Percentiles rank a stretch among this genome's conserved stretches.
Evolutionary conservation across 108 stramenopile genomes (phyloP).

Genomic region (Nitzschia inconspicua): DNA sequence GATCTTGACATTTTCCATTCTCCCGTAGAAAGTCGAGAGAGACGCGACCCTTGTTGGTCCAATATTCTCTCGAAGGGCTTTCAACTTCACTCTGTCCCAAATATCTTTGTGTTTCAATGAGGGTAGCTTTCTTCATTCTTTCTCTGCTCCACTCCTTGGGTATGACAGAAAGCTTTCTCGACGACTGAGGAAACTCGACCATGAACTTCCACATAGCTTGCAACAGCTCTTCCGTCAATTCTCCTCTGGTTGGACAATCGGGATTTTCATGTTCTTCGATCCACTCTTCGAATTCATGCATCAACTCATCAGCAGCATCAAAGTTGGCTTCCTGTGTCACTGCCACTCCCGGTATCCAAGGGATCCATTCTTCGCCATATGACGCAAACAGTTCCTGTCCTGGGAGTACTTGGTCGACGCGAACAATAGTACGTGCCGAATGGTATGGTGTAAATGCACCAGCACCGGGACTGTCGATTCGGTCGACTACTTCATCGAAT

Average conservation of each 20-base stretch:
- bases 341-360: conserved; percentile 33
- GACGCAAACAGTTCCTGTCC: conserved; percentile 68
- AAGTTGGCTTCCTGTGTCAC: conserved; percentile 35
- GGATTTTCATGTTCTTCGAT: conserved; percentile 11
- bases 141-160: conserved; percentile 18
- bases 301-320: conserved; percentile 39
- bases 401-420: conserved; percentile 19
- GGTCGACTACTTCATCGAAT: conserved; percentile 54
- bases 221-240: conserved; percentile 17
- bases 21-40: conserved; percentile 63
- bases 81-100: background rate
- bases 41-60: conserved; percentile 10
- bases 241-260: background rate
- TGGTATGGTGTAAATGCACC: conserved; percentile 70
- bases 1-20: conserved; percentile 76
- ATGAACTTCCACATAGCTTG: conserved; percentile 36
- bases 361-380: conserved; percentile 70
- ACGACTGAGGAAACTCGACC: conserved; percentile 30
- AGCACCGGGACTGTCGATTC: conserved; percentile 50
- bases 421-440: conserved; percentile 27
- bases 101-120: background rate
- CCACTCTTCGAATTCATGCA: conserved; percentile 27
- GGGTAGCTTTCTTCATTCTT: background rate
- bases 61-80: conserved; percentile 15
- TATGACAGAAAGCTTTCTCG: conserved; percentile 18